Evolutionary conservation across 495 filamentous ascomycete species (phyloP), one percentile per base, ranked within the genome.

Genomic region (Pyrenopolyporus hunteri): DNA sequence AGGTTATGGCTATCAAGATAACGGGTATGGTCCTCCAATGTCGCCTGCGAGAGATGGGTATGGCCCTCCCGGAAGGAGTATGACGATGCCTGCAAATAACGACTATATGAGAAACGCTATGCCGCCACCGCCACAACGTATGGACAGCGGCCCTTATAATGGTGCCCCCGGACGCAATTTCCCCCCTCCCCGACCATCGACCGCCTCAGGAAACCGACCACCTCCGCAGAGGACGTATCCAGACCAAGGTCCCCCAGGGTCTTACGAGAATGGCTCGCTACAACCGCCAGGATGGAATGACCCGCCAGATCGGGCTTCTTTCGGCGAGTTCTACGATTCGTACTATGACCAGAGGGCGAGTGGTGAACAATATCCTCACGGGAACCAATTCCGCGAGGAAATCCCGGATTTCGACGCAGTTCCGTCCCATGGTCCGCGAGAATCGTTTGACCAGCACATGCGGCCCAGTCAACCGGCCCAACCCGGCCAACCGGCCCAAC

Each of bases 371-470:
- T 68, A 77, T 57, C 66, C 60, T 5, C 67, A 62, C 63, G 32
- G 32, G 25, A 57, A 60, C n/a, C 58, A 82, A 74, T 29, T 75
- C 76, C 66, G 22, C 14, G 66, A 71, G 22, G 88, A 92, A 9
- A 86, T 87, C 75, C 89, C 89, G 2, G 85, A 92, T 66, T 93
- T 93, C 57, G 88, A 93, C 75, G 82, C 83, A 2, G 78, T 86
- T 23, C 81, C 84, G 2, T 53, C 74, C 1, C 46, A 76, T 20
- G 69, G 37, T 49, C 73, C 53, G 46, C 77, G 42, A 74, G 83
- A 57, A 76, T 84, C 74, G 59, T 83, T 71, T 56, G 84, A 77
- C 69, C 80, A 73, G 39, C 75, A 76, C 50, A 73, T 73, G 68
- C 67, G 63, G 43, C 52, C 70, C 6, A 68, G 48, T 11, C 54